Conservation (phyloP, 2,329 filamentous ascomycete species). For the Trichoderma sp. region DNA sequence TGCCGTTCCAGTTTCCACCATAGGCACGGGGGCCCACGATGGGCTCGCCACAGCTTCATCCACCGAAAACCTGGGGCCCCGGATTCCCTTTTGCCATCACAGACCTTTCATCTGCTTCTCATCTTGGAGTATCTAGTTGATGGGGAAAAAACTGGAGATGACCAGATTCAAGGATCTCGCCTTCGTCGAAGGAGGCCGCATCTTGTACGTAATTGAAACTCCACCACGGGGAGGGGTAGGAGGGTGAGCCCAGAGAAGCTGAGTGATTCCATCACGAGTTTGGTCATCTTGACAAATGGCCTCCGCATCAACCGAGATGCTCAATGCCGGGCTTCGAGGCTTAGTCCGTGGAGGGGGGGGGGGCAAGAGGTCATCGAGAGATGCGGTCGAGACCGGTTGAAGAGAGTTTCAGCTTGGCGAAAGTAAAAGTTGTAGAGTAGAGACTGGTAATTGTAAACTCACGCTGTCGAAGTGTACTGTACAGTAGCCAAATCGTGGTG, state of each 20-base stretch:
- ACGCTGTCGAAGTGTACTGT: not conserved
- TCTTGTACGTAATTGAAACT: slow-evolving; percentile 20
- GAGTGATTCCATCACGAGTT: slow-evolving; percentile 6
- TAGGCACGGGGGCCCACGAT: not conserved
- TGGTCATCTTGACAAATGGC: not conserved
- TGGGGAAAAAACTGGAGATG: slow-evolving; percentile 15
- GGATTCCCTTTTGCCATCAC: slow-evolving; percentile 1
- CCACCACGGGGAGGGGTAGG: slow-evolving; percentile 6
- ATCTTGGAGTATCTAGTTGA: slow-evolving; percentile 13
- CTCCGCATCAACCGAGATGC: not conserved
- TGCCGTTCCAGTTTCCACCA: not conserved
- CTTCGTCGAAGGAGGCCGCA: not conserved
- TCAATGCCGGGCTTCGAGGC: not conserved
- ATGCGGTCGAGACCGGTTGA: not conserved
- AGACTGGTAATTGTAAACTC: not conserved
- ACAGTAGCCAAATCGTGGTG: not conserved
- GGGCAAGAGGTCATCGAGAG: slow-evolving; percentile 1
- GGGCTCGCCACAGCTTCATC: slow-evolving; percentile 4
- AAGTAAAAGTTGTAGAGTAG: not conserved
- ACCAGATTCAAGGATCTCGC: slow-evolving; percentile 15
- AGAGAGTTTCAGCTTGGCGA: not conserved
- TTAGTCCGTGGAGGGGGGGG: not conserved
- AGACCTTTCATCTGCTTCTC: not conserved
- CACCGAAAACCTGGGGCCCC: slow-evolving; percentile 16
- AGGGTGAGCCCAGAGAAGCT: not conserved